Conservation (phyloP, 2,329 filamentous ascomycete genomes). For the Nakataea oryzae region DNA sequence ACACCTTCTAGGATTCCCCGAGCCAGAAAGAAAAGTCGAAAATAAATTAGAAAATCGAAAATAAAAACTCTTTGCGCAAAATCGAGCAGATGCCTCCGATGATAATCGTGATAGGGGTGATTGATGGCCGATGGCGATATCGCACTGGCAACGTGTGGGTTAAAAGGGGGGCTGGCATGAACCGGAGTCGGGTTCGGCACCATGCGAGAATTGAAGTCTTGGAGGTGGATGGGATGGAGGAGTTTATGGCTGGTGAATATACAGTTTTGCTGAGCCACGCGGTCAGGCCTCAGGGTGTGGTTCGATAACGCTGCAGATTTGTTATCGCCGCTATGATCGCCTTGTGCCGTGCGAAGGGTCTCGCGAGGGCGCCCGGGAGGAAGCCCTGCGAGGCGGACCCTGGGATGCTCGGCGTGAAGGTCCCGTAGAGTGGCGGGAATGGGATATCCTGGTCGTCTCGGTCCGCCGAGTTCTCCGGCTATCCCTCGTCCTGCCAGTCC, state of each 20-base stretch:
- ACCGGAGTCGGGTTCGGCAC: not conserved
- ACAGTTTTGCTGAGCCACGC: not conserved
- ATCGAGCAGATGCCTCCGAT: not conserved
- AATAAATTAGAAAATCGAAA: not conserved
- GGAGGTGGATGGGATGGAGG: not conserved
- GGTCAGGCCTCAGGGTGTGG: too few species aligned
- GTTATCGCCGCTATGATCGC: not conserved
- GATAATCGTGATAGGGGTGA: not conserved
- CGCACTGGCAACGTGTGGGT: not conserved
- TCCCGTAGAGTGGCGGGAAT: not conserved
- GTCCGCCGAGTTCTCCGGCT: constrained; percentile 3
- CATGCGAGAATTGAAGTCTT: not conserved
- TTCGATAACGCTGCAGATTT: not conserved
- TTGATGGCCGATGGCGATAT: not conserved
- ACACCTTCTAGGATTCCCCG: not conserved
- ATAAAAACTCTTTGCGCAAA: too few species aligned
- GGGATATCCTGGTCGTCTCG: not conserved
- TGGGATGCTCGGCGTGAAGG: not conserved
- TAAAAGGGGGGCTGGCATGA: not conserved
- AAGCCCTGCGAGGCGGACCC: not conserved
- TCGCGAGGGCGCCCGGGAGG: not conserved
- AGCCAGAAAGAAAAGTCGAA: not conserved
- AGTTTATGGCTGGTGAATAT: not conserved
- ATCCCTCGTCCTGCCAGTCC: constrained; percentile 1
- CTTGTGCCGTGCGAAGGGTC: not conserved